Evolutionary conservation across 2,329 filamentous ascomycete species (phyloP).

Genomic region (Ilyonectria destructans): DNA sequence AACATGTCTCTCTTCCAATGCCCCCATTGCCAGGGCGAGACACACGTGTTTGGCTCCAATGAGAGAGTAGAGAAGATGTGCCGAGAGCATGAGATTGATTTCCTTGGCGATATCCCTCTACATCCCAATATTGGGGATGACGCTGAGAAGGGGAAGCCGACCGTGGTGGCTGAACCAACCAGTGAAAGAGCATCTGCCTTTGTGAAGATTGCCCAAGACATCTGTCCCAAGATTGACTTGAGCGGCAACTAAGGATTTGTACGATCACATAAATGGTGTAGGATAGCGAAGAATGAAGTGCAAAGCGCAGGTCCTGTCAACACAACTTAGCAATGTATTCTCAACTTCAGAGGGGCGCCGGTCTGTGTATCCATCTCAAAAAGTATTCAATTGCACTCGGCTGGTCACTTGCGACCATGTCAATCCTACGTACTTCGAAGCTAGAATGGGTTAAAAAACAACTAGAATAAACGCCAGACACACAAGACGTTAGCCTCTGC

Average conservation of each 20-base stretch:
- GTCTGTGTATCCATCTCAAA: constrained; percentile 25
- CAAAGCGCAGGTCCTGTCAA: constrained; percentile 31
- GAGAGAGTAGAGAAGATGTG: constrained; percentile 80
- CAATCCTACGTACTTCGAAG: constrained; percentile 45
- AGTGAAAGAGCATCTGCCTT: constrained; percentile 83
- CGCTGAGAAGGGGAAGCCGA: constrained; percentile 89
- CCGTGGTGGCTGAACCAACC: constrained; percentile 87
- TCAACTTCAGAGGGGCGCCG: constrained; percentile 24
- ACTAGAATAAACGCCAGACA: constrained; percentile 46
- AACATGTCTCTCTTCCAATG: constrained; percentile 93
- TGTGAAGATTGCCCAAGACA: constrained; percentile 75
- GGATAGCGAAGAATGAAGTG: constrained; percentile 15
- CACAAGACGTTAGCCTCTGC: constrained; percentile 62
- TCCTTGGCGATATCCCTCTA: constrained; percentile 91
- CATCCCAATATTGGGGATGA: constrained; percentile 91
- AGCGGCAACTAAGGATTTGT: constrained; percentile 26
- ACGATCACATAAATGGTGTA: constrained; percentile 26
- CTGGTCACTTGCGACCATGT: constrained; percentile 27
- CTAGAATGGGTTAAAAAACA: constrained; percentile 35
- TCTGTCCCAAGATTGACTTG: constrained; percentile 64
- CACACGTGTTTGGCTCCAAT: constrained; percentile 81
- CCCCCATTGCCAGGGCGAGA: constrained; percentile 82
- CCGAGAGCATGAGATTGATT: constrained; percentile 79
- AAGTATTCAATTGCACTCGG: constrained; percentile 44
- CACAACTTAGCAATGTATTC: constrained; percentile 40